Evolutionary conservation across 192 early-diverging fungal species (phyloP).

Genomic region (Coemansia sp.): DNA sequence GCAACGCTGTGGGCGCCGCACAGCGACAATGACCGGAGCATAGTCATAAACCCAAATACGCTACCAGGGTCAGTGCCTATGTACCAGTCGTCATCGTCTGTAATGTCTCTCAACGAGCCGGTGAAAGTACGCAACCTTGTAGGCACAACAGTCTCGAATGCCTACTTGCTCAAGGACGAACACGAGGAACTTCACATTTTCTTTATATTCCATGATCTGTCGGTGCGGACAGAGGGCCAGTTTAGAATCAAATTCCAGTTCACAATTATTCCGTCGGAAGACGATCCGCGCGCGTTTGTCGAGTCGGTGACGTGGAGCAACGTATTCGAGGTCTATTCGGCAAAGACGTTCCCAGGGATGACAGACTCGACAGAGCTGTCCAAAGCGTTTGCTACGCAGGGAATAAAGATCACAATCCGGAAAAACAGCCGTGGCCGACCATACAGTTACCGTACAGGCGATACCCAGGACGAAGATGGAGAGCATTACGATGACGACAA

Average conservation of each 20-base stretch:
- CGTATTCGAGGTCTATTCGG: constrained; percentile 72
- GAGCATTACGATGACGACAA: constrained; percentile 38
- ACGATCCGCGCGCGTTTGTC: constrained; percentile 52
- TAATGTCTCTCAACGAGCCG: constrained; percentile 53
- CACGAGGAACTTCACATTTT: constrained; percentile 70
- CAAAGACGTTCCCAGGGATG: constrained; percentile 81
- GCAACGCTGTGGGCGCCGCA: constrained; percentile 51
- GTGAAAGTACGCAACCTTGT: constrained; percentile 68
- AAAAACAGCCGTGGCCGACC: constrained; percentile 56
- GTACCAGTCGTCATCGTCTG: constrained; percentile 41
- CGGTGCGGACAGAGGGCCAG: constrained; percentile 72
- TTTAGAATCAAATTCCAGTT: constrained; percentile 76
- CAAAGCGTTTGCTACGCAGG: constrained; percentile 72
- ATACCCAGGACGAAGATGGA: constrained; percentile 28
- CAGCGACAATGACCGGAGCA: constrained; percentile 45
- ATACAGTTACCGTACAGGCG: constrained; percentile 31
- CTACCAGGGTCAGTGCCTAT: constrained; percentile 43
- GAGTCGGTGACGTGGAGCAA: constrained; percentile 46
- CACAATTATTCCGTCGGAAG: constrained; percentile 62
- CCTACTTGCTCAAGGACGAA: constrained; percentile 66
- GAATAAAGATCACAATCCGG: constrained; percentile 79
- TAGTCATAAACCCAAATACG: constrained; percentile 53
- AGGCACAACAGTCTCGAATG: constrained; percentile 69
- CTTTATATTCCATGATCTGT: constrained; percentile 82
- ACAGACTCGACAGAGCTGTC: constrained; percentile 78